Evolutionary conservation across 2,329 filamentous ascomycete genomes (phyloP).

Genomic region (Geosmithia putterillii): DNA sequence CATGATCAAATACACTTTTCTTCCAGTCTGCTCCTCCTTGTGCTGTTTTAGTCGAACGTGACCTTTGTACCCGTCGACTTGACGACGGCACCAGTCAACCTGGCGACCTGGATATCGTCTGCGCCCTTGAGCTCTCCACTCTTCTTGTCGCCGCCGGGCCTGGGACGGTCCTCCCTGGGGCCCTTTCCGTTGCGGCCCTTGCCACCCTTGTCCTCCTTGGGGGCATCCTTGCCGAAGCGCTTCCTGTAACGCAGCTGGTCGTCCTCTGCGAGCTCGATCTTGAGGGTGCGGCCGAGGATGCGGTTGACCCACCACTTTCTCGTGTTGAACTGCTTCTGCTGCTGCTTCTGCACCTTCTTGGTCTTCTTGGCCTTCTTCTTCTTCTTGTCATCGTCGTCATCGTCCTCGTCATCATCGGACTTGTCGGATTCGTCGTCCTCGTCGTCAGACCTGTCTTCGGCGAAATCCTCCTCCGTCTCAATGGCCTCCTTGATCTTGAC

Average conservation of each 20-base stretch:
- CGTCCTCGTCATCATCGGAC: conserved; percentile 32
- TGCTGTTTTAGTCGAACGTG: conserved; percentile 49
- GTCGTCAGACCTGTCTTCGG: conserved; percentile 33
- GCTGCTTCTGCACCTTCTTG: conserved; percentile 5
- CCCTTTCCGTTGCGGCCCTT: conserved; percentile 2
- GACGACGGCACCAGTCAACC: conserved; percentile 69
- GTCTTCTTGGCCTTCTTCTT: conserved; percentile 20
- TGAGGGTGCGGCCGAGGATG: conserved; percentile 66
- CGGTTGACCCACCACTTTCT: conserved; percentile 78
- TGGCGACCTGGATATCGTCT: conserved; percentile 37
- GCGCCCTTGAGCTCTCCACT: conserved; percentile 30
- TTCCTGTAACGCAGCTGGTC: conserved; percentile 84
- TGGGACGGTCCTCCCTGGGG: conserved; percentile 4
- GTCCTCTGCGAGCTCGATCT: conserved; percentile 91
- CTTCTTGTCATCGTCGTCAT: conserved; percentile 21
- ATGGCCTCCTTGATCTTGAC: conserved; percentile 56
- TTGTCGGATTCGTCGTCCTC: conserved; percentile 20
- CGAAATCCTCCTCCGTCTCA: conserved; percentile 50
- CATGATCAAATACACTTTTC: too few species aligned
- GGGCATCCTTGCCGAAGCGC: conserved; percentile 68
- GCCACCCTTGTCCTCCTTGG: conserved; percentile 19
- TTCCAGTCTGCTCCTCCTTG: too few species aligned
- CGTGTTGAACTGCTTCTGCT: conserved; percentile 41
- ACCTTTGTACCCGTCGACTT: conserved; percentile 69
- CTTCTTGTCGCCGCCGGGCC: conserved; percentile 12